Base-by-base conservation (phyloP, 306 rosid genomes). In the Vicia faba region DNA sequence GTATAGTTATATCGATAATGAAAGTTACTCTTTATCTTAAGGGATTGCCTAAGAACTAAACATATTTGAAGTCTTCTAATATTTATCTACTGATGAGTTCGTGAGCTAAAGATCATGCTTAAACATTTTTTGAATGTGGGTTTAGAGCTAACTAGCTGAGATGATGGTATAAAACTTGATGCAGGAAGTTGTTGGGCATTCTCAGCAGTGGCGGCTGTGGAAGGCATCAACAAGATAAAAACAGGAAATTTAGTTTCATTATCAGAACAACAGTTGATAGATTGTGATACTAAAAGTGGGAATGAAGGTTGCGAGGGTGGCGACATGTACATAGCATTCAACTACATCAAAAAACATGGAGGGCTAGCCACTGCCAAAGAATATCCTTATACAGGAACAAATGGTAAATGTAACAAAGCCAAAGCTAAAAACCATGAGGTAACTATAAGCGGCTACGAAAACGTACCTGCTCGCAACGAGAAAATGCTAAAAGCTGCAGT, bases 111-210 rank as follows among this genome's bases (percentile, higher is more conserved):
- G 58, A 35, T 26, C n/a, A 10, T 7, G 43, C 14, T 33, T 66
- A 33, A 54, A 48, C 40, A 16, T 66, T 65, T 46, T 38, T 20
- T 3, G 3, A 44, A 29, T 61, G 10, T 11, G 12, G 18, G 49
- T 60, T n/a, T 60, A 23, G 75, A 50, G 64, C 61, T 56, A 70
- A 50, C 44, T 10, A 10, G n/a, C 12, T 40, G 13, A 48, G 1
- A 16, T 38, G 58, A 66, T 57, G 61, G 54, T 72, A 19, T 19
- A 35, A 68, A 71, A 44, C 66, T 64, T 59, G 64, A 73, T 69
- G 49, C 86, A 89, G 89, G 92, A 74, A 79, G 88, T 65, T 85
- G 92, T 75, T 89, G 98, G 96, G 95, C 98, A 61, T 89, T 92
- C 83, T 82, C 91, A 13, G 78, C 92, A 0, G 91, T 86, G 54